Base-by-base conservation (phyloP, 306 rosid species). In the Vigna trinervia region DNA sequence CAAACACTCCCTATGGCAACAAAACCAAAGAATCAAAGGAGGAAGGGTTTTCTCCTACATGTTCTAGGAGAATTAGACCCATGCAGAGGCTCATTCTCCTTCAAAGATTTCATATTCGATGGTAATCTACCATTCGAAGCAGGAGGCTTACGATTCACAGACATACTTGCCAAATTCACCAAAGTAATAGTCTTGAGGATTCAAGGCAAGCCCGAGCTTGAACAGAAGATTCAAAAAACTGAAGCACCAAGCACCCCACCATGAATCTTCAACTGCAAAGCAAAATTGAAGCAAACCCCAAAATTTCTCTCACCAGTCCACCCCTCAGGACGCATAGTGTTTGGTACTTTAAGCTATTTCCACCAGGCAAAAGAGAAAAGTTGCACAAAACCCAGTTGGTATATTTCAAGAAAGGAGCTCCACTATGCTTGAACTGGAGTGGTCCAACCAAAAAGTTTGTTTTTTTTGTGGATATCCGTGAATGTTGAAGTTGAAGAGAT, bases 81-180 rank as follows among this genome's bases (percentile, higher is more conserved):
- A 80, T 79, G 71, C 57, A 73, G 17, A 82, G 88, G 76, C 72
- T 86, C 95, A 80, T 83, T 90, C 69, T 78, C 86, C 87, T 76
- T 90, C 83, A 85, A 87, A 76, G 85, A 56, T 89, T 86, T 89
- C 58, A 84, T 79, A 65, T 58, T 82, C 36, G 74, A 81, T 6
- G 88, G 74, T 48, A 89, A 45, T 81, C 88, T 87, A 11, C 94
- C 96, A 85, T 88, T 90, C 52, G 85, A 83, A 60, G 89, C 84
- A 74, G 90, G 82, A 53, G 85, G 57, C 80, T 85, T 83, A 79
- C 89, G 80, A 89, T 86, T 90, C 67, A 86, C 86, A 76, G 94
- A 89, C 98, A 94, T 92, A 65, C 43, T 86, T 17, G 68, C 74
- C 78, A 79, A 81, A 83, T 45, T 85, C 83, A 86, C 80, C 68